These are phyloP conservation scores for Camellia oleifera DNA, from an alignment of 179 eudicot species.

Conservation along the genomic window DNA sequence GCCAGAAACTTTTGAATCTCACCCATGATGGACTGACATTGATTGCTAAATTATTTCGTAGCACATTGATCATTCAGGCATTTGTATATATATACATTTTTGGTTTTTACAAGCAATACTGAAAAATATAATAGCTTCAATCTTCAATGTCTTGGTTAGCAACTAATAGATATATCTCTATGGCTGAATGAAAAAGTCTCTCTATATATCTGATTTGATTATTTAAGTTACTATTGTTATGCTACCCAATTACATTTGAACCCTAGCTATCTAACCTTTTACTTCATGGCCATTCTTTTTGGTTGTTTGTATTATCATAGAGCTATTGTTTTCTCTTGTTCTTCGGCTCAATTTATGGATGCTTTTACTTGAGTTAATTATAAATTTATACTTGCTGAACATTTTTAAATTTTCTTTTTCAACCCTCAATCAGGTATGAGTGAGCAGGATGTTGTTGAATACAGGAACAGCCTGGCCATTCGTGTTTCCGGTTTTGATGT, in stretches of 20 bases:
- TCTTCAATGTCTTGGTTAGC: background rate
- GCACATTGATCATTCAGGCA: background rate
- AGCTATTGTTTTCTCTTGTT: background rate
- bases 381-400: background rate
- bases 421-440: constrained; percentile 61
- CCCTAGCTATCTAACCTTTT: background rate
- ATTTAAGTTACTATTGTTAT: background rate
- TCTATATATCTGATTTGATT: background rate
- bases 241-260: background rate
- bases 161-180: background rate
- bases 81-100: no score
- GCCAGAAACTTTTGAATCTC: background rate
- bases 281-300: background rate
- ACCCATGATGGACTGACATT: background rate
- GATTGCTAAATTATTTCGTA: background rate
- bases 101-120: background rate
- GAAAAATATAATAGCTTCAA: background rate
- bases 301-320: background rate
- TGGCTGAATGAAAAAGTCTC: background rate
- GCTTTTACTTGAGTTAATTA: background rate
- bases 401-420: background rate
- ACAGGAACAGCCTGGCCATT: constrained; percentile 63
- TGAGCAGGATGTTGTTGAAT: constrained; percentile 79
- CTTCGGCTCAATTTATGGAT: background rate
- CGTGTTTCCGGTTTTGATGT: constrained; percentile 96